Evolutionary conservation across 495 filamentous ascomycete genomes (phyloP), one percentile per base, ranked within the genome.

Genomic region (Aspergillus baeticus): DNA sequence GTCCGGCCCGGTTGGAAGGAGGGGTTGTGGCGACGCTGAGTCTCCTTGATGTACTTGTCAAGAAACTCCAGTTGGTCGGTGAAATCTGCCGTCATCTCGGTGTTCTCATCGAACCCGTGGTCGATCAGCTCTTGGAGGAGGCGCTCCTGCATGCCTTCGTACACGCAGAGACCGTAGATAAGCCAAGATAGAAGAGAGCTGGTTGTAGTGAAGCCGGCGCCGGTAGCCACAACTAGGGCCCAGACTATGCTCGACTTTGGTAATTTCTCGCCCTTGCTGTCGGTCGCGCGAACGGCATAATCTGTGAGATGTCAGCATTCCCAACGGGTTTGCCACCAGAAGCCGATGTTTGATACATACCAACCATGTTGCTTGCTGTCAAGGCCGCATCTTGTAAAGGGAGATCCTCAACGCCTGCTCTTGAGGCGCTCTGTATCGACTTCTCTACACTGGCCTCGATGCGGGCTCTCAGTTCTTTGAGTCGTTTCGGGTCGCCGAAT

Each of bases 41-140:
- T 77, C 62, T 84, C 82, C 64, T 85, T 83, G 71, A 85, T 69
- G 60, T 74, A 82, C 18, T 76, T 77, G 54, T 82, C 81, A n/a
- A 81, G 69, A 57, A 77, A 82, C 1, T 57, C 51, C 13, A 84
- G 64, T 11, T 52, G 51, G 17, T 76, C 69, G 0, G 73, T 68
- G 1, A 72, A 21, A 13, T 82, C 79, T 2, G 74, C 61, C 0
- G 74, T 72, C 17, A 69, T 59, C 14, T 67, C 51, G 0, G 69
- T 79, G 10, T 78, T 53, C 14, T 65, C 65, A 20, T 61, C 61
- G 21, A 73, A 61, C 20, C 65, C 79, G 55, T 80, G 54, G 64
- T 84, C 78, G 58, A 83, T 66, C 11, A 84, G 60, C 36, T 83
- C 81, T 49, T 82, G 79, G 2, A 82, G 68, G 0, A 85, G 67